Conservation (phyloP, 768 basidiomycete species). For the Scleroderma citrinum region DNA sequence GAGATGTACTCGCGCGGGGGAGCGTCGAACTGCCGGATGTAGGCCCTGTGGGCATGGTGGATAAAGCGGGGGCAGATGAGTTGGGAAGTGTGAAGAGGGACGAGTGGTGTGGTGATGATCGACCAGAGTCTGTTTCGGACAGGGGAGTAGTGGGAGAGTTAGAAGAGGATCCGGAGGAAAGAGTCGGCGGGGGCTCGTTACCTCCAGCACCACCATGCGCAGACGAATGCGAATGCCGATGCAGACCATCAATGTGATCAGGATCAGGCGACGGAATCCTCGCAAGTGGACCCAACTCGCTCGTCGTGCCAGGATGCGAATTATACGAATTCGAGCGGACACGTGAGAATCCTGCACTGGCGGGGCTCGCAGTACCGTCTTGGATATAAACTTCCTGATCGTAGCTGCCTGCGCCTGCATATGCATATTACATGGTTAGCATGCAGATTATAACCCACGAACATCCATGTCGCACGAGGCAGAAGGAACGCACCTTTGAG, state of each 20-base stretch:
- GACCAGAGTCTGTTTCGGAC: conserved; percentile 33
- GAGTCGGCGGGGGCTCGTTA: conserved; percentile 45
- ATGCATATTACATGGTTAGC: background rate
- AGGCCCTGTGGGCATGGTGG: conserved; percentile 42
- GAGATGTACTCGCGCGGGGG: conserved; percentile 73
- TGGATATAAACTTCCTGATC: conserved; percentile 53
- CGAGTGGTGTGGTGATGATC: conserved; percentile 27
- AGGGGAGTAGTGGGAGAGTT: conserved; percentile 25
- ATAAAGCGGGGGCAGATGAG: conserved; percentile 85
- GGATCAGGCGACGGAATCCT: conserved; percentile 81
- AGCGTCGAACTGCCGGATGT: conserved; percentile 25
- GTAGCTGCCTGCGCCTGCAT: conserved; percentile 61
- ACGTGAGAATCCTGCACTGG: conserved; percentile 45
- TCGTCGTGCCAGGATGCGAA: conserved; percentile 38
- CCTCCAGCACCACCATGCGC: conserved; percentile 11
- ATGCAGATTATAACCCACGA: no score
- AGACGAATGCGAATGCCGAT: conserved; percentile 58
- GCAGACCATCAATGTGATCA: conserved; percentile 83
- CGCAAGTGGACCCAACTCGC: conserved; percentile 69
- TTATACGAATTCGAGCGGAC: conserved; percentile 83
- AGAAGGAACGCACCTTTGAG: conserved; percentile 52
- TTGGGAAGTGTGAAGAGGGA: conserved; percentile 75
- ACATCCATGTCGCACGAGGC: conserved; percentile 1
- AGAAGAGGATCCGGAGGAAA: conserved; percentile 46
- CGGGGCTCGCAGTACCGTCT: conserved; percentile 34